phyloP scores from a whole-genome alignment of 495 filamentous ascomycete species.

The Neurospora tetrasperma region DNA sequence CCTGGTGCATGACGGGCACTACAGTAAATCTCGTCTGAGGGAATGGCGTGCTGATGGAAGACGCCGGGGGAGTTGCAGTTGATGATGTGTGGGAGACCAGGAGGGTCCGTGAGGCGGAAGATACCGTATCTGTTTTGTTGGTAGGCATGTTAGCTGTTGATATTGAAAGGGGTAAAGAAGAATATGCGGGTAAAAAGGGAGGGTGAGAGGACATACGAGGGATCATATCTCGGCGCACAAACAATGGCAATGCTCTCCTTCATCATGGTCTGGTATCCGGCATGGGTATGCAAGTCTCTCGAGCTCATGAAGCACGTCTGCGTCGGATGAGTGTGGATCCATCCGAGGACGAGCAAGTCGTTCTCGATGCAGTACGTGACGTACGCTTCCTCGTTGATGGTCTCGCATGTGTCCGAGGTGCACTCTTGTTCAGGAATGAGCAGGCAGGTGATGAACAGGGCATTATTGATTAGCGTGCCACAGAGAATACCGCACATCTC shows the following conservation, averaged over 20 bases:
- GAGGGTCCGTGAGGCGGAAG: constrained; percentile 87
- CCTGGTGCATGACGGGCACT: constrained; percentile 66
- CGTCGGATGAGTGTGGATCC: constrained; percentile 96
- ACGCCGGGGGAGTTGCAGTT: constrained; percentile 62
- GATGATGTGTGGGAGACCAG: constrained; percentile 70
- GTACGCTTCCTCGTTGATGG: constrained; percentile 67
- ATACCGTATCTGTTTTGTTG: constrained; percentile 61
- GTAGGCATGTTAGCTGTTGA: not conserved
- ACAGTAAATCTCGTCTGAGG: constrained; percentile 59
- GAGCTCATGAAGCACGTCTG: constrained; percentile 98
- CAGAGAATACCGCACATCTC: constrained; percentile 94
- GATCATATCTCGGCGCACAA: constrained; percentile 73
- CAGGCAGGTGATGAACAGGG: constrained; percentile 77
- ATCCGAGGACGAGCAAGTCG: constrained; percentile 82
- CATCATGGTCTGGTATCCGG: constrained; percentile 87
- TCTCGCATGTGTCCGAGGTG: constrained; percentile 91
- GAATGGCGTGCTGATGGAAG: constrained; percentile 59
- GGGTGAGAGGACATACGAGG: constrained; percentile 45
- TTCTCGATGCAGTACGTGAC: constrained; percentile 82
- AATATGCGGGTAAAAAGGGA: not conserved
- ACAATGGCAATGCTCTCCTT: constrained; percentile 95
- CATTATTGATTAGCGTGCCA: constrained; percentile 83
- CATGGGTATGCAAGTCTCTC: constrained; percentile 84
- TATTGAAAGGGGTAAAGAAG: not conserved
- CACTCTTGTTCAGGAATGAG: constrained; percentile 85